Evolutionary conservation across 176 grass and related monocot species (phyloP), one percentile per base, ranked within the genome.

Genomic region (Thinopyrum elongatum): DNA sequence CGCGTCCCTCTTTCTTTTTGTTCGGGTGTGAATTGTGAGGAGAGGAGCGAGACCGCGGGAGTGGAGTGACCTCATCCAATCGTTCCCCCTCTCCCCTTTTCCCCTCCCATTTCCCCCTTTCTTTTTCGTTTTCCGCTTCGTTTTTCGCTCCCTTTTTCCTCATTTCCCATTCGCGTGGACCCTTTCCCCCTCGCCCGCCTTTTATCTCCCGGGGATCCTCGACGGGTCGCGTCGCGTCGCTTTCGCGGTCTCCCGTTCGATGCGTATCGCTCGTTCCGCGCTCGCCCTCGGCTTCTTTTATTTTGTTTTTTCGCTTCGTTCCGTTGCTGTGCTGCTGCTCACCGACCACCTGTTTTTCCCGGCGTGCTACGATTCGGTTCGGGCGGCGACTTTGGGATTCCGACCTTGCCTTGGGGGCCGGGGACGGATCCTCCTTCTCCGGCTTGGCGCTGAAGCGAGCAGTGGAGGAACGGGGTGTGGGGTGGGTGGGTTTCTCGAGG

Each of bases 1-100:
- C 49, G 49, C 49, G 49, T 53, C 49, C 49, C 16, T 26, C 21
- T 53, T 16, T 64, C 74, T 79, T 87, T 87, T 84, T 81, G 89
- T 84, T 91, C 28, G 89, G 85, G 85, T 81, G 89, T 85, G 85
- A 71, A 77, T 41, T 84, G 81, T 87, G 89, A 84, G 85, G 85
- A 84, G 89, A 80, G 85, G 51, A 91, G 81, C 61, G 35, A 25
- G 36, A 10, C 76, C 36, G 25, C 41, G 81, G 46, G 51, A 46
- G 35, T 8, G n/a, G 85, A 25, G 61, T 84, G 85, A 81, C 77
- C 70, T 77, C 70, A 77, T 82, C 85, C 89, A 88, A 70, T 88
- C 85, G 85, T 91, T 91, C 65, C 77, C 61, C 61, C 85, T 55
- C 3, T n/a, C 67, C 41, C 58, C 29, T 36, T 16, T 17, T 46